Conservation (phyloP, 768 basidiomycete genomes). For the Mycena sanguinolenta region DNA sequence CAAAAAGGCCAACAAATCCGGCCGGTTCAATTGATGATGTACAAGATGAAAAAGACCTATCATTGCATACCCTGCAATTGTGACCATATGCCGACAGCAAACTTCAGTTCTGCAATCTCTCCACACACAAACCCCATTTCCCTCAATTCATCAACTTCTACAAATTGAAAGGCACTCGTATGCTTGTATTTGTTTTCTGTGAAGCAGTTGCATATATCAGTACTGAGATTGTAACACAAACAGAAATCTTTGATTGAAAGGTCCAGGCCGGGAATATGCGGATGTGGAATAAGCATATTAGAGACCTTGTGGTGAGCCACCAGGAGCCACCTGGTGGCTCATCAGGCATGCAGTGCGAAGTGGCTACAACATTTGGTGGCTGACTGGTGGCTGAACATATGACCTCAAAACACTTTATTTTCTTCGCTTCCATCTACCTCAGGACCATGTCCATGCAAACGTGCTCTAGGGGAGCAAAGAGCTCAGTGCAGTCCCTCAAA, state of each 20-base stretch:
- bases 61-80: neutral
- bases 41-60: no score
- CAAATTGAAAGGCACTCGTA: constrained; percentile 35
- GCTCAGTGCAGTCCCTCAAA: no score
- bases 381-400: no score
- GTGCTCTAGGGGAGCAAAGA: no score
- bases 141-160: constrained; percentile 32
- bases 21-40: neutral
- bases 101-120: constrained; percentile 15
- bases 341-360: no score
- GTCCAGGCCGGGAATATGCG: neutral
- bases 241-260: constrained; percentile 25
- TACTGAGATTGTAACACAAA: constrained; percentile 5
- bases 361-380: no score
- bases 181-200: constrained; percentile 26
- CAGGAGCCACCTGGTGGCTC: no score
- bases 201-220: constrained; percentile 22
- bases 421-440: no score
- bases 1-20: neutral
- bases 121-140: constrained; percentile 38
- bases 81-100: constrained; percentile 2
- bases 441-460: no score
- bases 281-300: constrained; percentile 14
- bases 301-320: no score
- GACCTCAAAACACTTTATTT: no score